Percentiles rank a stretch among this genome's conserved stretches.
phyloP scores from a whole-genome alignment of 2,329 filamentous ascomycete species.

The Xylaria arbuscula region DNA sequence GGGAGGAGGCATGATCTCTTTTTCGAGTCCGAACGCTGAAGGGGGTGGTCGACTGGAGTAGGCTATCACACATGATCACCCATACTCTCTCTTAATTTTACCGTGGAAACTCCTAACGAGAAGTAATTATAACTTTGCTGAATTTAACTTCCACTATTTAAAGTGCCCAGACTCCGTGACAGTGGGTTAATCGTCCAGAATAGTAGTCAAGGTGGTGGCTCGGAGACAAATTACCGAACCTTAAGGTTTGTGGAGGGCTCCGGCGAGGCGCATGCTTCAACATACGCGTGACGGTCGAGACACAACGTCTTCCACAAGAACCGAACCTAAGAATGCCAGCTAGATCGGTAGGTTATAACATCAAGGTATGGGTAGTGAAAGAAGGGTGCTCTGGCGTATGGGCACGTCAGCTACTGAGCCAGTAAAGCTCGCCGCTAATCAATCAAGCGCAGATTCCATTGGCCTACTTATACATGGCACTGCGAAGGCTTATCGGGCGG shows the following conservation, averaged over 20 bases:
- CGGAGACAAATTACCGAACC: neutral
- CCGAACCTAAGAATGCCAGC: neutral
- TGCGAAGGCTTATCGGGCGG: neutral
- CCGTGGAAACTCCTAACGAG: constrained; percentile 6
- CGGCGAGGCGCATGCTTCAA: neutral
- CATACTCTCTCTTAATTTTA: neutral
- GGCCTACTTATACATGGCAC: neutral
- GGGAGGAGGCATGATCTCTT: neutral
- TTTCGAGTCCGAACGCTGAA: constrained; percentile 9
- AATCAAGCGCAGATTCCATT: neutral
- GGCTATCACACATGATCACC: constrained; percentile 19
- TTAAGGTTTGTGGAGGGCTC: neutral
- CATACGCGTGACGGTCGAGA: neutral
- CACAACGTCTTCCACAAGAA: neutral
- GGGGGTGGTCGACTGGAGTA: neutral
- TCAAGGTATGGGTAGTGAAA: neutral
- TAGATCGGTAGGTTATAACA: neutral
- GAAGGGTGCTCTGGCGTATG: neutral
- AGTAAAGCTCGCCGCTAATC: neutral
- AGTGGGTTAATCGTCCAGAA: neutral
- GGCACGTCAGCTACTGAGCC: neutral
- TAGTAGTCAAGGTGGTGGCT: neutral
- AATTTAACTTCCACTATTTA: neutral
- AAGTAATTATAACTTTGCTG: constrained; percentile 1
- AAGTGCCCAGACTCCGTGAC: neutral